Base-by-base conservation (phyloP, 2,329 filamentous ascomycete species). In the Hypoxylon sp. region DNA sequence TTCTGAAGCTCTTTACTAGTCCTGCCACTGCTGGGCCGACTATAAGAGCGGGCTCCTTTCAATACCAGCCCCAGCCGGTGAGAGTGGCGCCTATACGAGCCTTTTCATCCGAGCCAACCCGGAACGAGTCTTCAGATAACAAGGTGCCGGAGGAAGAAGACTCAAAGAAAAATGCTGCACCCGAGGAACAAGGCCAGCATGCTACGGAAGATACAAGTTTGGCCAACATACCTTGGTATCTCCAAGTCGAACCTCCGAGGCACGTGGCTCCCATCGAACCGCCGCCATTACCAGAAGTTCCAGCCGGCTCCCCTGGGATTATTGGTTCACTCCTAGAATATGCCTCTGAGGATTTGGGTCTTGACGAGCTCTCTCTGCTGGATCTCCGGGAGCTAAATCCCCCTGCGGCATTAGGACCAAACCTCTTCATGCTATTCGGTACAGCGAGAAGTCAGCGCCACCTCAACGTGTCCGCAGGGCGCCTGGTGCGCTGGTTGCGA, bases 371-470 rank as follows among this genome's bases (percentile, higher is more conserved):
- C 42, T 82, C 82, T 1, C 76, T 99, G 4, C 80, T 97, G 43
- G 95, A 99, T 70, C 81, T 99, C 26, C 91, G 95, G 54, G 78
- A 85, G 31, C 81, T 98, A 46, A 90, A 97, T 67, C 92, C 93
- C 0, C 90, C 93, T 0, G 88, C 94, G 0, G 93, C 93, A 0
- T 82, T 99, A 1, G 95, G 95, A 1, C 86, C 91, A 1, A 93
- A 94, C 68, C 82, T 97, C 23, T 83, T 99, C 50, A 98, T 98
- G 95, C 77, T 99, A 24, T 86, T 99, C 63, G 92, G 90, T 35
- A 97, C 92, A 7, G 91, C 94, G 11, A 88, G 95, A 56, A 96
- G 91, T 68, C 91, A 97, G 74, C 92, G 94, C 48, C 95, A 99
- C 77, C 80, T 99, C 29, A 94, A 97, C 70, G 89, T 97, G 18